Conservation (phyloP, 2,329 filamentous ascomycete genomes). For the Sphaerulina vaccinii region DNA sequence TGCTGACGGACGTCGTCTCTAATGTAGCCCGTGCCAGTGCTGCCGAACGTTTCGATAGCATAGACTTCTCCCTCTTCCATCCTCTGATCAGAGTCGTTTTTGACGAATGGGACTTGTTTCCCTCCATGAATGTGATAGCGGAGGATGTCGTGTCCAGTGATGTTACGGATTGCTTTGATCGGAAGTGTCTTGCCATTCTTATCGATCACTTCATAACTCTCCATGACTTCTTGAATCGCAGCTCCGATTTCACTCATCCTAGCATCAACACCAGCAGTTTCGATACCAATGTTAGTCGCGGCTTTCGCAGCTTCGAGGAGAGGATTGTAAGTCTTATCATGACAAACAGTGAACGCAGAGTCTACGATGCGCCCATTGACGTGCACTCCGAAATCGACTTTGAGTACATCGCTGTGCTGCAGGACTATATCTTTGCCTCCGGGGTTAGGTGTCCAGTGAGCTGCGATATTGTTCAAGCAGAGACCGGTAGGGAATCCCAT, state of each 20-base stretch:
- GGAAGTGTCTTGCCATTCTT: constrained; percentile 75
- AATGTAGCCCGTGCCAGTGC: constrained; percentile 85
- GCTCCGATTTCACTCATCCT: constrained; percentile 82
- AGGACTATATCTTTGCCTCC: constrained; percentile 78
- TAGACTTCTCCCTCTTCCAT: constrained; percentile 98
- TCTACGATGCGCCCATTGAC: constrained; percentile 70
- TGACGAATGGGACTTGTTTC: constrained; percentile 93
- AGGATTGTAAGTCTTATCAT: constrained; percentile 67
- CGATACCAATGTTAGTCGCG: constrained; percentile 73
- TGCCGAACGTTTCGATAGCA: constrained; percentile 94
- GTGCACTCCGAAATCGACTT: constrained; percentile 71
- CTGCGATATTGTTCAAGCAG: constrained; percentile 80
- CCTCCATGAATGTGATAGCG: constrained; percentile 88
- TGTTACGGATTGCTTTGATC: constrained; percentile 80
- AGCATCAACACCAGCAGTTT: constrained; percentile 87
- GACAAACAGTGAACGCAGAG: constrained; percentile 68
- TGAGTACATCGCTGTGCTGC: constrained; percentile 67
- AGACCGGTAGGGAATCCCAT: constrained; percentile 86
- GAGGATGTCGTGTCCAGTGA: constrained; percentile 86
- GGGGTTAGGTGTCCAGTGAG: constrained; percentile 83
- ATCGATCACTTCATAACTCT: constrained; percentile 87
- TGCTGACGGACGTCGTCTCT: constrained; percentile 73
- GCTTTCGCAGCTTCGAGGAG: constrained; percentile 65
- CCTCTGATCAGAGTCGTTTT: constrained; percentile 82
- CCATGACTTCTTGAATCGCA: constrained; percentile 86